phyloP scores from a whole-genome alignment of 2,329 filamentous ascomycete genomes.

The Myriosclerotinia duriaeana region DNA sequence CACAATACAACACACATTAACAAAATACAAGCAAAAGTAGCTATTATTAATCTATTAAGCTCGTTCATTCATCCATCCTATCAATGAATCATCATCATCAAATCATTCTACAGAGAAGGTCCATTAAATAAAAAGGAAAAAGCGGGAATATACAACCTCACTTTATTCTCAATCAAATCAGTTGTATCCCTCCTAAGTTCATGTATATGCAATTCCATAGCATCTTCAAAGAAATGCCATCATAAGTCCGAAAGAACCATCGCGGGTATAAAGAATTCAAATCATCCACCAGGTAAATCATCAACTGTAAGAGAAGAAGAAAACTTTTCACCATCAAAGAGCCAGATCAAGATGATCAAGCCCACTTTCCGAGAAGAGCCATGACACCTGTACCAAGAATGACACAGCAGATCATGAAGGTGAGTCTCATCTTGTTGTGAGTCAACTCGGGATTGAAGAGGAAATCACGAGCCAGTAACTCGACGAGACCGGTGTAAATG shows the following conservation, averaged over 20 bases:
- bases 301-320: too few relatives aligned
- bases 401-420: constrained; percentile 47
- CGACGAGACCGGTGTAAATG: constrained; percentile 52
- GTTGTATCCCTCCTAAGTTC: neutral
- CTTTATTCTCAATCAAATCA: neutral
- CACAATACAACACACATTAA: neutral
- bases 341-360: constrained; percentile 29
- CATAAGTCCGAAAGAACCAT: too few relatives aligned
- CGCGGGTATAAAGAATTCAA: neutral
- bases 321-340: neutral
- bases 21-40: neutral
- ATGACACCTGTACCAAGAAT: constrained; percentile 48
- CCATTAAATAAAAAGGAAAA: neutral
- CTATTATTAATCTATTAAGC: constrained; percentile 12
- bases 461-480: constrained; percentile 51
- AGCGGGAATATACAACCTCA: neutral
- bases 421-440: constrained; percentile 42
- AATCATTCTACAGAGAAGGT: neutral
- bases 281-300: neutral
- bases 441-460: constrained; percentile 50
- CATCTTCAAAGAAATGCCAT: too few relatives aligned
- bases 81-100: constrained; percentile 9
- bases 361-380: constrained; percentile 54
- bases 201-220: neutral
- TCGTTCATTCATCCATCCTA: too few relatives aligned